Base-by-base conservation (phyloP, 129 eudicot species). In the Pseudognaphalium luteoalbum region DNA sequence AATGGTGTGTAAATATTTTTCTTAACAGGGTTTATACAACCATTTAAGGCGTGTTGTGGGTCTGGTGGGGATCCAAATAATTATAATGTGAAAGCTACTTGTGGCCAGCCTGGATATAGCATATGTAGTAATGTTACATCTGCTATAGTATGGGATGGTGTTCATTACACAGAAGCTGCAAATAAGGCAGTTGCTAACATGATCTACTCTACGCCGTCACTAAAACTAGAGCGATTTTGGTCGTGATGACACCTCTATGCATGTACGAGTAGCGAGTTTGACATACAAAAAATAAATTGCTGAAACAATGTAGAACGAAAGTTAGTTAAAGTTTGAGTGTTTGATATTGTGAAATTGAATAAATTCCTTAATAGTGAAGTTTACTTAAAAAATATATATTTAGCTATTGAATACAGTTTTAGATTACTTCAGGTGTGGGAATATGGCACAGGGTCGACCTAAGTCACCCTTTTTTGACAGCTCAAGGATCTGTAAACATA, bases 101-200 rank as follows among this genome's bases (percentile, higher is more conserved):
- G 81, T 25, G 88, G 88, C 68, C 86, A 85, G 29, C 88, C 86
- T 0, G 88, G 88, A 2, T 85, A 77, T 54, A 70, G 61, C 69
- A 81, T 81, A 56, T 85, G 86, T 71, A 29, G 59, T 8, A 81
- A 85, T 64, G 88, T 81, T 14, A 72, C 85, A 47, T 77, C 79
- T 5, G 83, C 85, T 42, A 74, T 85, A 73, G 80, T 81, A 8
- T 85, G 88, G 88, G 88, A 85, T 59, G 88, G 83, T 20, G 86
- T 85, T 79, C 86, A 85, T 69, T 85, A 81, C 78, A 81, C 86
- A 41, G 88, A 85, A 72, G 88, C 88, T 74, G 88, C 88, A 66
- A 82, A 82, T 47, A 82, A 58, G 76, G 76, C 21, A 11, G 82
- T 76, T 72, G 82, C 79, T 21, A 69, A 33, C 15, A 74, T 42